phyloP scores from a whole-genome alignment of 2,329 filamentous ascomycete species.

The Aspergillus amoenus region DNA sequence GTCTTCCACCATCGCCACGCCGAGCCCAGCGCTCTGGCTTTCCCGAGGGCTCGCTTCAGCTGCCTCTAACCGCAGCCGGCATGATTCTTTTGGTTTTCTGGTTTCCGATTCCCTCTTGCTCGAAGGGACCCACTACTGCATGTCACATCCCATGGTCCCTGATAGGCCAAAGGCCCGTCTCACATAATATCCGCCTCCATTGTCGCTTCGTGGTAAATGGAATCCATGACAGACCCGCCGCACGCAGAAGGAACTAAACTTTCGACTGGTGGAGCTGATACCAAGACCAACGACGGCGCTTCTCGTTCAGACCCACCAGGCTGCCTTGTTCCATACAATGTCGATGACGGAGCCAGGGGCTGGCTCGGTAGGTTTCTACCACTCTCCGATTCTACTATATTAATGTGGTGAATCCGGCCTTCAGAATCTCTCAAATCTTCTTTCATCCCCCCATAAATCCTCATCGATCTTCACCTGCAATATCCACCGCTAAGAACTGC shows the following conservation, averaged over 20 bases:
- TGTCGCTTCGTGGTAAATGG: not conserved
- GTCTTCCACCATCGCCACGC: not conserved
- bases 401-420: conserved; percentile 10
- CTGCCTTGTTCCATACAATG: conserved; percentile 12
- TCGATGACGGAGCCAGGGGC: conserved; percentile 21
- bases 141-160: not conserved
- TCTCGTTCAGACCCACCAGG: conserved; percentile 1
- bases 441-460: not conserved
- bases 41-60: not conserved
- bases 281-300: not conserved
- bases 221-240: not conserved
- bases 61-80: not conserved
- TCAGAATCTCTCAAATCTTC: not conserved
- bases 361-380: conserved; percentile 11
- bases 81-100: not conserved
- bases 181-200: not conserved
- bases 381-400: conserved; percentile 12
- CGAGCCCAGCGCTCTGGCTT: not conserved
- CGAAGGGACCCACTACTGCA: not conserved
- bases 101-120: not conserved
- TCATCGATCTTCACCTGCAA: conserved; percentile 1
- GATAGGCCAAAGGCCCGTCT: not conserved
- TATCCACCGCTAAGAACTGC: not conserved
- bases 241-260: not conserved
- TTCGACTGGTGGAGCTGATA: conserved; percentile 10